Evolutionary conservation across 2,329 filamentous ascomycete genomes (phyloP), one percentile per base, ranked within the genome.

Genomic region (Fusarium sp.): DNA sequence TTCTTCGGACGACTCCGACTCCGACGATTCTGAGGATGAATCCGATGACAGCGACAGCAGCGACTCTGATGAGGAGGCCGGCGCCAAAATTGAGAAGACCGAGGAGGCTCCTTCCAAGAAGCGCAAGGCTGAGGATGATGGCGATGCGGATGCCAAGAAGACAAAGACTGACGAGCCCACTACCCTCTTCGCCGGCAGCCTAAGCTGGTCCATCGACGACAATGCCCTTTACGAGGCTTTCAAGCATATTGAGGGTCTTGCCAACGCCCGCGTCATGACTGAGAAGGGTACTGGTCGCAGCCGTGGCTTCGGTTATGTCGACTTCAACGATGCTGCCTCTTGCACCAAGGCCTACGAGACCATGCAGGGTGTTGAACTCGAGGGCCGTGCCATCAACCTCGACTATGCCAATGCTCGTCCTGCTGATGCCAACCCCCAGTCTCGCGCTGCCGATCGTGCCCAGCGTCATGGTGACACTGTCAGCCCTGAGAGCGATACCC

Each of bases 241-340:
- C 86, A 90, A 95, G 86, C 85, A 89, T 72, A 96, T 92, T 79
- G 92, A 92, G 73, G 92, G 92, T 79, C 87, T 97, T 64, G 85
- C 86, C 75, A 89, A 90, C 78, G 92, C 91, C 74, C 92, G 94
- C 78, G 91, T 97, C 80, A 93, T 97, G 82, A 95, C 91, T 77
- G 94, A 97, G 86, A 92, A 92, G 82, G 90, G 92, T 63, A 89
- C 88, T 79, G 93, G 94, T 79, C 92, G 94, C 80, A 96, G 95
- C 83, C 95, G 95, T 85, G 95, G 94, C 75, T 97, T 97, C 83
- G 95, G 95, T 70, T 98, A 97, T 82, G 93, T 97, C 78, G 95
- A 97, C 86, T 97, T 95, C 84, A 86, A 87, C 80, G 89, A 87
- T 75, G 84, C 88, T 69, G 91, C 89, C 68, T 88, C 90, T 81